A percentile compares a stretch with the other conserved stretches of the same genome.
These are phyloP conservation scores for Phialocephala subalpina DNA, from an alignment of 2,329 filamentous ascomycete species.

Conservation along the genomic window DNA sequence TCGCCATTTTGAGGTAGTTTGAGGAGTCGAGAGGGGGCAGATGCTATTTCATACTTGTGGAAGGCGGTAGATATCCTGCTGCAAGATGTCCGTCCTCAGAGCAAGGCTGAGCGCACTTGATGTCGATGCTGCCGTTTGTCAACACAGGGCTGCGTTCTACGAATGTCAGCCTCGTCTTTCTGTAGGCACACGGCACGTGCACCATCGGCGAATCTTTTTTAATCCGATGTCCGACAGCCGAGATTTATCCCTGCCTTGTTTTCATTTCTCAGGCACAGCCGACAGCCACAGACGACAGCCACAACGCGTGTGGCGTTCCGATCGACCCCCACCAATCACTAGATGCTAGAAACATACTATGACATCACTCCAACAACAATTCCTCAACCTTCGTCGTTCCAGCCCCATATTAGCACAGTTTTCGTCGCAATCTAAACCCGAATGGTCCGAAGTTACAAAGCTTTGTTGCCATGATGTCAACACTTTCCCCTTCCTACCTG, in stretches of 20 bases:
- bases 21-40: neutral
- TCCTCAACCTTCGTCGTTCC: neutral
- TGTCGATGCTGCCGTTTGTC: neutral
- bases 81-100: neutral
- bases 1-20: slow-evolving; percentile 29
- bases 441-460: neutral
- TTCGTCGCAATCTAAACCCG: slow-evolving; percentile 3
- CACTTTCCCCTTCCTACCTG: neutral
- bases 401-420: neutral
- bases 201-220: neutral
- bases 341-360: neutral
- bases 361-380: neutral
- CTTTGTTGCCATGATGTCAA: slow-evolving; percentile 2
- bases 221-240: neutral
- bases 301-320: neutral
- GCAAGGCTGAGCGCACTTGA: slow-evolving; percentile 1
- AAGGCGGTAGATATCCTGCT: neutral
- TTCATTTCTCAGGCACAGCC: too few species aligned
- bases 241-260: neutral
- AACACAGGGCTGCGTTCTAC: neutral
- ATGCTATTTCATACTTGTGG: neutral
- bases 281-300: too few species aligned
- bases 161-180: neutral
- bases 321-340: neutral
- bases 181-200: neutral